Evolutionary conservation across 495 filamentous ascomycete species (phyloP).

Genomic region (Hyaloscypha bicolor): DNA sequence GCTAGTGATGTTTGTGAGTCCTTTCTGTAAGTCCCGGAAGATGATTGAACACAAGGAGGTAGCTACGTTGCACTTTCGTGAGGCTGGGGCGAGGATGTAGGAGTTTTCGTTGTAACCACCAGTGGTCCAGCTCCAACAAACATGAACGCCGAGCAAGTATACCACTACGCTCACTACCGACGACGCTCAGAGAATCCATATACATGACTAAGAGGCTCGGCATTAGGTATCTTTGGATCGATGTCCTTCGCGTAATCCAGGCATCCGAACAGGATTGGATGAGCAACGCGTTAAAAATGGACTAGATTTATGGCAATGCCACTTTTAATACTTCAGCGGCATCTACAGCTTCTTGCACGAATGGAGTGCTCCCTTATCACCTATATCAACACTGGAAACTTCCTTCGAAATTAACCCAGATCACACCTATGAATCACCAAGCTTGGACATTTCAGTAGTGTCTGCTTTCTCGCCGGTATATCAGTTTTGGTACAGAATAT

Average conservation of each 20-base stretch:
- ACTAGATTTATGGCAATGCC: conserved; percentile 42
- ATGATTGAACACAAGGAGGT: not conserved
- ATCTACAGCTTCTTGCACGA: not conserved
- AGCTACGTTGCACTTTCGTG: not conserved
- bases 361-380: not conserved
- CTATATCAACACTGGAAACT: not conserved
- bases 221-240: conserved; percentile 15
- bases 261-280: conserved; percentile 37
- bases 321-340: not conserved
- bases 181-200: not conserved
- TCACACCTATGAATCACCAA: not conserved
- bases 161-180: not conserved
- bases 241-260: conserved; percentile 17
- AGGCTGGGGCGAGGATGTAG: not conserved
- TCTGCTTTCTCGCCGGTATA: conserved; percentile 1
- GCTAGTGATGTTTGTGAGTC: not conserved
- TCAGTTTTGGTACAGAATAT: not conserved
- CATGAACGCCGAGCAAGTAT: not conserved
- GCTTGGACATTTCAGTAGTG: conserved; percentile 11
- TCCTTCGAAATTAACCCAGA: not conserved
- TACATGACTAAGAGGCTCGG: conserved; percentile 1
- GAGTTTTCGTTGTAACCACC: not conserved
- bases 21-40: not conserved
- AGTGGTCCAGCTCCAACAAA: not conserved
- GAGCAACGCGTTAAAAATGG: conserved; percentile 43